Base-by-base conservation (phyloP, 2,329 filamentous ascomycete species). In the Huntiella abstrusa region DNA sequence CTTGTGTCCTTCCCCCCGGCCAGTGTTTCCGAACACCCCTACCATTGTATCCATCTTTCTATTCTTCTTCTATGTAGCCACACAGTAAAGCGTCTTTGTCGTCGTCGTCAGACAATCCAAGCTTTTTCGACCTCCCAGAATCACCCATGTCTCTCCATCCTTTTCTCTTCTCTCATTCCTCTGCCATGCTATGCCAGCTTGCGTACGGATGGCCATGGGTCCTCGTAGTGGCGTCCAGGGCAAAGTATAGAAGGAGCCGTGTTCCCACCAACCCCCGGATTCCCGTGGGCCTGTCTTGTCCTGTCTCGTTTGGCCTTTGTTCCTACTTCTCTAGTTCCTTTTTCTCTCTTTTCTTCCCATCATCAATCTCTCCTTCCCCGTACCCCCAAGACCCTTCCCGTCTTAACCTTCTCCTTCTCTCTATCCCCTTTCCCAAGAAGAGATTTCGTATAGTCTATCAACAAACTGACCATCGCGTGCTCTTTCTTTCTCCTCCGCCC, bases 241-340 rank as follows among this genome's bases (percentile, higher is more conserved):
- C 35, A 38, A 38, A 38, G 35, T 38, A 38, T 15, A 38, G 35
- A 41, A 41, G 33, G 17, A 32, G 22, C 40, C 40, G 22, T 28
- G 22, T 28, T 28, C 22, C 22, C 22, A 28, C 22, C 22, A 28
- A 28, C 22, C 22, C 22, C 22, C 22, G 22, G 22, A 28, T 28
- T 28, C 22, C 22, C 22, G 22, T 28, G 22, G 22, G 22, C 22
- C 22, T 28, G 22, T 28, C 42, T 41, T 45, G 37, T 45, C 34
- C 34, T 38, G 41, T 19, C 42, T 46, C 12, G 47, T n/a, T 11
- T 46, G 36, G 16, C 22, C 32, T 28, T 46, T 49, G 4, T 38
- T 22, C n/a, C 41, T 47, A 11, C 34, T 50, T 32, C 19, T 8
- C 40, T 41, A 7, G 19, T 33, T 44, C 13, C 42, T 36, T 38